Conservation (phyloP, 257 asterid species). For the Nemophila menziesii region DNA sequence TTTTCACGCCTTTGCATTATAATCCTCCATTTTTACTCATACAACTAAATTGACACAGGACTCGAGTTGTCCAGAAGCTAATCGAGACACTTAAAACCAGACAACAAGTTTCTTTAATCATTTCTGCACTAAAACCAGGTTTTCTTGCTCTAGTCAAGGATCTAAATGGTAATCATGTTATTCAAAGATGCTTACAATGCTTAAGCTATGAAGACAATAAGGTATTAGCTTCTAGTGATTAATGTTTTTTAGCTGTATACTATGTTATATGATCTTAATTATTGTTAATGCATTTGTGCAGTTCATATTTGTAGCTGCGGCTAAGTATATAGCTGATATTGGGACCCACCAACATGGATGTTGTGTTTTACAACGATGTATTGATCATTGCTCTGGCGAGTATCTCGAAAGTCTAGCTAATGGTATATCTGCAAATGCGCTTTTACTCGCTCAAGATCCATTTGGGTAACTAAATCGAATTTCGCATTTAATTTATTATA, state of each 20-base stretch:
- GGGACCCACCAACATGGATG: conserved; percentile 95
- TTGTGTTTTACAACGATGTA: conserved; percentile 89
- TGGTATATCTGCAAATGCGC: conserved; percentile 60
- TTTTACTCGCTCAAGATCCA: conserved; percentile 87
- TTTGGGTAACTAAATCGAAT: conserved; percentile 46
- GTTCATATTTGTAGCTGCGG: conserved; percentile 85
- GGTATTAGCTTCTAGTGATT: conserved; percentile 27
- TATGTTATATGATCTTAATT: background rate
- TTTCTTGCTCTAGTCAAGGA: conserved; percentile 76
- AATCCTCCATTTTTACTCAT: background rate
- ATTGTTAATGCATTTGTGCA: conserved; percentile 24
- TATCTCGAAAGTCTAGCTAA: conserved; percentile 49
- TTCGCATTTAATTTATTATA: background rate
- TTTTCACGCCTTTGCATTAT: background rate
- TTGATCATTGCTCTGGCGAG: conserved; percentile 57
- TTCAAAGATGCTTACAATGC: conserved; percentile 80
- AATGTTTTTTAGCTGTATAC: background rate
- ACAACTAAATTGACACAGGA: conserved; percentile 28
- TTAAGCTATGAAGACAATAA: conserved; percentile 56
- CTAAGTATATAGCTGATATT: conserved; percentile 72
- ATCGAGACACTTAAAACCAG: conserved; percentile 65
- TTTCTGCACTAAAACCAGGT: conserved; percentile 78
- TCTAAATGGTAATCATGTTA: conserved; percentile 79
- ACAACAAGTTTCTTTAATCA: conserved; percentile 47
- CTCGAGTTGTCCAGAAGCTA: conserved; percentile 91